Evolutionary conservation across 495 filamentous ascomycete genomes (phyloP).

Genomic region (Daldinia vernicosa): DNA sequence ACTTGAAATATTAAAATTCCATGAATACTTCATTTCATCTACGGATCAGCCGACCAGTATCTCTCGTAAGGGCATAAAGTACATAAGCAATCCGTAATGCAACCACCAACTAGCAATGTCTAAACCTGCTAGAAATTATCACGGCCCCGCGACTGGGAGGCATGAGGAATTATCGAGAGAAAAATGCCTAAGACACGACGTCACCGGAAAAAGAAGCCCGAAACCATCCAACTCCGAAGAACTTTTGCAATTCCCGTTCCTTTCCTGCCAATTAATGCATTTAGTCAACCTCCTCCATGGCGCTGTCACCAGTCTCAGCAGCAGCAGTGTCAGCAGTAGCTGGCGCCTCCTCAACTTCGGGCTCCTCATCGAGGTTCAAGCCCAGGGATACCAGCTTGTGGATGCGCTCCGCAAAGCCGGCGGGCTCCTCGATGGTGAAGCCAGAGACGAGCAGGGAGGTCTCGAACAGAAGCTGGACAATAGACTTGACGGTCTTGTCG

Average conservation of each 20-base stretch:
- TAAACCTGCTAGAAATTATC: slow-evolving; percentile 35
- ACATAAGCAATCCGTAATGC: slow-evolving; percentile 41
- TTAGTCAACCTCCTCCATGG: slow-evolving; percentile 77
- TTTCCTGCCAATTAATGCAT: slow-evolving; percentile 42
- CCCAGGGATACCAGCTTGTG: slow-evolving; percentile 98
- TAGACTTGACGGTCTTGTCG: slow-evolving; percentile 97
- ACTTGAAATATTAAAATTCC: slow-evolving; percentile 3
- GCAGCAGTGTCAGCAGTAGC: slow-evolving; percentile 62
- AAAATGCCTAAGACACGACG: slow-evolving; percentile 50
- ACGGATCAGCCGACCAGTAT: slow-evolving; percentile 43
- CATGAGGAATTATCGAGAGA: slow-evolving; percentile 44
- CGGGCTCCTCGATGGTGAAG: slow-evolving; percentile 99
- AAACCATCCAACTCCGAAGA: slow-evolving; percentile 57
- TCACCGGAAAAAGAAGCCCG: slow-evolving; percentile 48
- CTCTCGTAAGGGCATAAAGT: slow-evolving; percentile 48
- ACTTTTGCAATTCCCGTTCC: slow-evolving; percentile 51
- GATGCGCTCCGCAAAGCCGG: slow-evolving; percentile 96
- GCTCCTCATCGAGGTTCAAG: slow-evolving; percentile 93
- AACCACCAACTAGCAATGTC: slow-evolving; percentile 30
- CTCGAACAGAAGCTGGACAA: slow-evolving; percentile 97
- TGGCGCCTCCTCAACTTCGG: slow-evolving; percentile 74
- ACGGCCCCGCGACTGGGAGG: slow-evolving; percentile 32
- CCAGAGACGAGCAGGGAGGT: slow-evolving; percentile 97
- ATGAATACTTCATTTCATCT: slow-evolving; percentile 40
- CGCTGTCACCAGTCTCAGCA: slow-evolving; percentile 64